Percentiles rank a stretch among this genome's conserved stretches.
phyloP scores from a whole-genome alignment of 495 filamentous ascomycete genomes.

The Aspergillus leporis region DNA sequence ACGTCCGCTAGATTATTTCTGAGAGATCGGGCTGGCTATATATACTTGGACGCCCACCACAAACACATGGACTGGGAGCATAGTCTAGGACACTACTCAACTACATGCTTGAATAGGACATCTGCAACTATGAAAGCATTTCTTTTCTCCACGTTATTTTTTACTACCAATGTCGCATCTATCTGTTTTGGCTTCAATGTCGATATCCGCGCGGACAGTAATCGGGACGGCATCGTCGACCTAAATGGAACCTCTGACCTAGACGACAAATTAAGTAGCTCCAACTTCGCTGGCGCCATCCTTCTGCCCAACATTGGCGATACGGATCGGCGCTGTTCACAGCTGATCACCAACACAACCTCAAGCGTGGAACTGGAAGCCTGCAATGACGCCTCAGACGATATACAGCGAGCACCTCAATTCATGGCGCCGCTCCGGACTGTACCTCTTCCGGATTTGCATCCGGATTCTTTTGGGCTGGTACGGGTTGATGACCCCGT shows the following conservation, averaged over 20 bases:
- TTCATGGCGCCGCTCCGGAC: slow-evolving; percentile 7
- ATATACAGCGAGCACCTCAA: slow-evolving; percentile 18
- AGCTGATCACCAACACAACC: background rate
- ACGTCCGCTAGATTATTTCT: too few species aligned
- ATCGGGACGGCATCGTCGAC: background rate
- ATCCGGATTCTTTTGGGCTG: background rate
- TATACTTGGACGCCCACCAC: too few species aligned
- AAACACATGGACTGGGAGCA: too few species aligned
- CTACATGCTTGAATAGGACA: too few species aligned
- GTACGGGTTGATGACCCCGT: too few species aligned
- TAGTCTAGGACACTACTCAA: too few species aligned
- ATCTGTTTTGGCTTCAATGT: background rate
- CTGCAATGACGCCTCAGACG: slow-evolving; percentile 45
- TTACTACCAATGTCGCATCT: too few species aligned
- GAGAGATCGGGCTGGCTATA: too few species aligned
- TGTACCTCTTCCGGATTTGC: slow-evolving; percentile 1
- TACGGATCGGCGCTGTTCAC: slow-evolving; percentile 6
- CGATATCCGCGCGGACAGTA: background rate
- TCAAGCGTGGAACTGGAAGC: slow-evolving; percentile 19
- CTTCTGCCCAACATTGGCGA: slow-evolving; percentile 12
- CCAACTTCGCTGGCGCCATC: background rate
- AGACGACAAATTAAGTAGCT: background rate
- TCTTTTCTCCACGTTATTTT: too few species aligned
- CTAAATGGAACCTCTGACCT: background rate
- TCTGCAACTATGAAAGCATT: too few species aligned